A percentile compares a stretch with the other conserved stretches of the same genome.
phyloP scores from a whole-genome alignment of 345 rosid species.

The Mercurialis annua region DNA sequence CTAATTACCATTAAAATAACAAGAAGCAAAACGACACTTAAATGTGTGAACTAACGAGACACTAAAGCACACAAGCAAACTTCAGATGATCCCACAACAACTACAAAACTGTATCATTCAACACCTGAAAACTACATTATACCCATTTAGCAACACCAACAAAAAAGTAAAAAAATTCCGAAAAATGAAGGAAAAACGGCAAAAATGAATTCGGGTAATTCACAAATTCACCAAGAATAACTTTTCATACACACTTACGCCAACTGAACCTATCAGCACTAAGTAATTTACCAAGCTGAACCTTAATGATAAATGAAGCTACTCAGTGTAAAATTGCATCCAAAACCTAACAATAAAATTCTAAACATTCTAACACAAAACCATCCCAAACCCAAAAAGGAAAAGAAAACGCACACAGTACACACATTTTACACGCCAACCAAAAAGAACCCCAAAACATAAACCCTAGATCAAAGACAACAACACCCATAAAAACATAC shows the following conservation, averaged over 20 bases:
- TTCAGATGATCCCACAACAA: not conserved
- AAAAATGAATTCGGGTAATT: too few species aligned
- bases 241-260: too few species aligned
- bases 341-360: not conserved
- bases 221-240: too few species aligned
- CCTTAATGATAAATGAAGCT: not conserved
- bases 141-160: not conserved
- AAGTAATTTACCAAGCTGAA: not conserved
- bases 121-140: constrained; percentile 13
- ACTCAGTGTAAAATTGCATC: too few species aligned
- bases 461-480: not conserved
- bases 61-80: not conserved
- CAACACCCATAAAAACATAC: not conserved
- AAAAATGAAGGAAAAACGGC: not conserved
- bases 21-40: not conserved
- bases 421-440: not conserved
- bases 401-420: too few species aligned
- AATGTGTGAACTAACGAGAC: not conserved
- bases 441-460: not conserved
- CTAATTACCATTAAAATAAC: constrained; percentile 18
- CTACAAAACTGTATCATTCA: not conserved
- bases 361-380: not conserved
- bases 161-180: not conserved
- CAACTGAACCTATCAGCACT: not conserved
- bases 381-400: not conserved